These are phyloP conservation scores for Perkinsus olseni DNA, from an alignment of 169 alveolate species.

Conservation along the genomic window DNA sequence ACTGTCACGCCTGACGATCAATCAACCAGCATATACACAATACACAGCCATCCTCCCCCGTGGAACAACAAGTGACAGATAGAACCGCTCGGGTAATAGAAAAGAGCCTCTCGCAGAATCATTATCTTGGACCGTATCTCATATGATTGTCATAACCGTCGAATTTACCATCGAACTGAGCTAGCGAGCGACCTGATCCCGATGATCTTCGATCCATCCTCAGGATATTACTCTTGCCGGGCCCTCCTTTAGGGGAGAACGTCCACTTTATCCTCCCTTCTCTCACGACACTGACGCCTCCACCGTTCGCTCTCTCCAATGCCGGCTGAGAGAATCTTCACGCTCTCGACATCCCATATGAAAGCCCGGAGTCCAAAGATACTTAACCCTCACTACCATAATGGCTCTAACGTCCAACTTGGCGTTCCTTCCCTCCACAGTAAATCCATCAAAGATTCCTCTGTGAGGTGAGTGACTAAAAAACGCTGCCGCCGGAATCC, in stretches of 20 bases:
- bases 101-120: no score
- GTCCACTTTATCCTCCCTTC: background rate
- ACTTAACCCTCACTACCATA: background rate
- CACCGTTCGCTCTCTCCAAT: background rate
- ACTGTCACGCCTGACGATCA: background rate
- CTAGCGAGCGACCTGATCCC: background rate
- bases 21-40: background rate
- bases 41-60: background rate
- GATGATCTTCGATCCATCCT: background rate
- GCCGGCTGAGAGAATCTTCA: background rate
- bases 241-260: background rate
- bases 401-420: background rate
- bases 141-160: no score
- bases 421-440: background rate
- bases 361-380: no score
- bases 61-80: background rate
- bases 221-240: background rate
- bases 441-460: background rate
- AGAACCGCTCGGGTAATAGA: no score
- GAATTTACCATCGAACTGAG: no score
- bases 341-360: background rate
- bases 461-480: background rate
- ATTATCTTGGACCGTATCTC: no score
- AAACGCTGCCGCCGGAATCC: background rate
- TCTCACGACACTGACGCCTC: background rate